Base-by-base conservation (phyloP, 2,329 filamentous ascomycete genomes). In the Verticillium alfalfae region DNA sequence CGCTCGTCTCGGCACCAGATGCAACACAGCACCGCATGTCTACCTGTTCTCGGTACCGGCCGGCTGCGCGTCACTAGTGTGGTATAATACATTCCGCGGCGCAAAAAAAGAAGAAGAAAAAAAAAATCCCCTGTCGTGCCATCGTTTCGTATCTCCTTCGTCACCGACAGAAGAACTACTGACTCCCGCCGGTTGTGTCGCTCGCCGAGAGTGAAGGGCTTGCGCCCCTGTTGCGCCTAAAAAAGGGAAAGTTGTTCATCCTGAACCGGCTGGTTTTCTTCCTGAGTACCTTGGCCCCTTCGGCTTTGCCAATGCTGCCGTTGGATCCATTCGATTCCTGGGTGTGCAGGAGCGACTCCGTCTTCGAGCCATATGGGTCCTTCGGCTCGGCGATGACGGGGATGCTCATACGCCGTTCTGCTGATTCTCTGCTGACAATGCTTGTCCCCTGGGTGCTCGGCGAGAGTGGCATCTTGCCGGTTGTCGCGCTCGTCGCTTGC, bases 371-470 rank as follows among this genome's bases (percentile, higher is more conserved):
- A 31, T 31, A 31, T 31, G 38, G 37, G 36, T 67, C 65, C 60
- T 38, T 58, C 7, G 77, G 72, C 3, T 74, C 74, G 2, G 78
- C 76, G 34, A 79, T 70, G 26, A 75, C 76, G 0, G 78, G 79
- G 22, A 81, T 73, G 65, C 78, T 79, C 41, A 73, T 70, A 3
- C 78, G 77, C 18, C 79, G 79, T 56, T 86, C 84, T 60, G 81
- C 69, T 8, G 84, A 86, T 54, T 86, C 84, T 60, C 80, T 79
- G 72, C 85, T 88, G 66, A 86, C 81, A 65, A 88, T 85, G 71
- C 86, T 88, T 18, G 86, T 88, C 45, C 85, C 86, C 68, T 86
- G 81, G 2, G 86, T 88, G 70, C 85, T 88, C 2, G 86, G 86
- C 31, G 86, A 88, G 39, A 88, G 74, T 3, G 86, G 84, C 81